phyloP scores from a whole-genome alignment of 139 green algal genomes.

The Nannochloris sp. region DNA sequence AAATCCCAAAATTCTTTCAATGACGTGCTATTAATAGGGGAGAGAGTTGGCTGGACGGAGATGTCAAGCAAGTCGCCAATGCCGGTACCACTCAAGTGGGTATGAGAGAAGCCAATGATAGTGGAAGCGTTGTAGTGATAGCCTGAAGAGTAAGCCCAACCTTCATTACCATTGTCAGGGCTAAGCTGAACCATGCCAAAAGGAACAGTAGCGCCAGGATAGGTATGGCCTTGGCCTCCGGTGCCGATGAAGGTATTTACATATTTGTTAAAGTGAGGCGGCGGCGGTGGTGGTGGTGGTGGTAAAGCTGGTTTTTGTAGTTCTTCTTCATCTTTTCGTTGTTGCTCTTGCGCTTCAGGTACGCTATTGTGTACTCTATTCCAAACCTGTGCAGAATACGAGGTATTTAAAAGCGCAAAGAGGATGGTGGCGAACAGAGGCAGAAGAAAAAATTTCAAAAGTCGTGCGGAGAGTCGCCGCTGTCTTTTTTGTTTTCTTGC shows the following conservation, averaged over 20 bases:
- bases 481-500: too few relatives aligned
- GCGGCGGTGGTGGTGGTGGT: background rate
- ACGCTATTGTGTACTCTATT: too few relatives aligned
- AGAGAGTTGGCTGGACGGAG: background rate
- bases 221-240: conserved; percentile 3
- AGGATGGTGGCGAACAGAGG: too few relatives aligned
- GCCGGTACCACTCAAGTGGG: conserved; percentile 2
- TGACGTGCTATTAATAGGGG: background rate
- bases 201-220: background rate
- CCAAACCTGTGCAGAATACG: too few relatives aligned
- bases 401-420: too few relatives aligned
- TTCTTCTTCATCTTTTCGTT: background rate
- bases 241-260: conserved; percentile 6
- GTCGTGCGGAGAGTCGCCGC: too few relatives aligned
- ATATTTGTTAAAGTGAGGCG: too few relatives aligned
- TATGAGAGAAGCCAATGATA: conserved; percentile 9
- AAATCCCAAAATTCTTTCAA: background rate
- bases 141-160: background rate
- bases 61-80: conserved; percentile 1
- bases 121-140: conserved; percentile 1
- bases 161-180: conserved; percentile 2
- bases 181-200: conserved; percentile 11
- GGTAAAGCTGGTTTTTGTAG: background rate
- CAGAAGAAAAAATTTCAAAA: too few relatives aligned
- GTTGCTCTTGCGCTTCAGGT: background rate